These are phyloP conservation scores for Pythium volutum DNA, from an alignment of 352 stramenopile species.

Conservation along the genomic window DNA sequence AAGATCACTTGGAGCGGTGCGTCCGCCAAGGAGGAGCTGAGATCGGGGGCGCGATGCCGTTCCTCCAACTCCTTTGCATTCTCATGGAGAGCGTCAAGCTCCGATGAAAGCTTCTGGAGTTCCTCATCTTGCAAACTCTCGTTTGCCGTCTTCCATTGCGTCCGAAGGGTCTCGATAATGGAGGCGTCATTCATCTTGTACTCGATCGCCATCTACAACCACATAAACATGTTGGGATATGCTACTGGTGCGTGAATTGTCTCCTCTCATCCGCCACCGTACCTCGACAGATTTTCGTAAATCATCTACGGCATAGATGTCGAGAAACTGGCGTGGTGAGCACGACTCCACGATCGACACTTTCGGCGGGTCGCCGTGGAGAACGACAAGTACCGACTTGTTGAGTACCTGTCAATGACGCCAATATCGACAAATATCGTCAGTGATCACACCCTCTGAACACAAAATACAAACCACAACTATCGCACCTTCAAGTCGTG, in stretches of 20 bases:
- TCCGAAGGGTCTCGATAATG: constrained; percentile 47
- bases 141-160: constrained; percentile 43
- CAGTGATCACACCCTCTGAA: background rate
- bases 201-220: constrained; percentile 60
- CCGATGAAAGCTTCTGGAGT: constrained; percentile 29
- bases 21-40: constrained; percentile 22
- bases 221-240: background rate
- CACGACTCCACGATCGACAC: constrained; percentile 75
- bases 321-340: constrained; percentile 64
- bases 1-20: constrained; percentile 81
- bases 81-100: constrained; percentile 46
- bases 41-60: constrained; percentile 32
- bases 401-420: constrained; percentile 48
- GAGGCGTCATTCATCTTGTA: constrained; percentile 67
- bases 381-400: constrained; percentile 59
- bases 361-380: constrained; percentile 73
- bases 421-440: background rate
- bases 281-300: constrained; percentile 70
- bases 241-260: background rate
- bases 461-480: background rate
- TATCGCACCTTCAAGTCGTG: constrained; percentile 67
- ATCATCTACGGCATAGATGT: constrained; percentile 62
- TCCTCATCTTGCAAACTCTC: constrained; percentile 24
- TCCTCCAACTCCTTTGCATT: constrained; percentile 51
- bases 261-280: background rate